Evolutionary conservation across 2,329 filamentous ascomycete genomes (phyloP).

Genomic region (Fusarium stilboides): DNA sequence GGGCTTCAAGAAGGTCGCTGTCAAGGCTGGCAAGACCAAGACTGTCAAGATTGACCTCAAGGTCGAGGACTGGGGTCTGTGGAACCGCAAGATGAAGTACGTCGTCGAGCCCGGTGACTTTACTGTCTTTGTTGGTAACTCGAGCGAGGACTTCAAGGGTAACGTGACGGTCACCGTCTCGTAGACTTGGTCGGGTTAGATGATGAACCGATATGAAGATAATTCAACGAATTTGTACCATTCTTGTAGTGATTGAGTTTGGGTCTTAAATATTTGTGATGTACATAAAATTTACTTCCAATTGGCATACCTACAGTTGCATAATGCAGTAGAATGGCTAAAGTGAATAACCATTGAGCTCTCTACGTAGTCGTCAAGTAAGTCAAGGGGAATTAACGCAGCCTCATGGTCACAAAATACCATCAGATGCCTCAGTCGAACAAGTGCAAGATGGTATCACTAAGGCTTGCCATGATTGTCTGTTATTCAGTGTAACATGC

Average conservation of each 20-base stretch:
- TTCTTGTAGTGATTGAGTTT: background rate
- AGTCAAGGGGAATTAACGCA: too few relatives aligned
- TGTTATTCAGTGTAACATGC: too few relatives aligned
- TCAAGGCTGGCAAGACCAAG: conserved; percentile 72
- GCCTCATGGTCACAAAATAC: too few relatives aligned
- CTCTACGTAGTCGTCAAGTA: too few relatives aligned
- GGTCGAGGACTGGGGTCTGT: conserved; percentile 71
- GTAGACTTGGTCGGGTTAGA: conserved; percentile 3
- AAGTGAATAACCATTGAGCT: too few relatives aligned
- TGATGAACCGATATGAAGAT: background rate
- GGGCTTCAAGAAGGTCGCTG: conserved; percentile 76
- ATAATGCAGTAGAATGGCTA: background rate
- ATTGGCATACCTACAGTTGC: background rate
- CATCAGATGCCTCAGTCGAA: too few relatives aligned
- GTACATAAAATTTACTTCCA: background rate
- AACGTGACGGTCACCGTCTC: conserved; percentile 70
- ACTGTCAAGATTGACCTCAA: conserved; percentile 65
- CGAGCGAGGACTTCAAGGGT: conserved; percentile 68
- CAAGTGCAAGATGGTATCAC: too few relatives aligned
- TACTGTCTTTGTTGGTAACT: conserved; percentile 72
- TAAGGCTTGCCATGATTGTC: too few relatives aligned
- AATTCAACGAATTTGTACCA: background rate
- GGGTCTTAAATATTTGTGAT: background rate
- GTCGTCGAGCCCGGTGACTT: conserved; percentile 82
- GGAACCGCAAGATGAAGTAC: conserved; percentile 76